These are phyloP conservation scores for Pulveroboletus sp. DNA, from an alignment of 768 basidiomycete species.

Conservation along the genomic window DNA sequence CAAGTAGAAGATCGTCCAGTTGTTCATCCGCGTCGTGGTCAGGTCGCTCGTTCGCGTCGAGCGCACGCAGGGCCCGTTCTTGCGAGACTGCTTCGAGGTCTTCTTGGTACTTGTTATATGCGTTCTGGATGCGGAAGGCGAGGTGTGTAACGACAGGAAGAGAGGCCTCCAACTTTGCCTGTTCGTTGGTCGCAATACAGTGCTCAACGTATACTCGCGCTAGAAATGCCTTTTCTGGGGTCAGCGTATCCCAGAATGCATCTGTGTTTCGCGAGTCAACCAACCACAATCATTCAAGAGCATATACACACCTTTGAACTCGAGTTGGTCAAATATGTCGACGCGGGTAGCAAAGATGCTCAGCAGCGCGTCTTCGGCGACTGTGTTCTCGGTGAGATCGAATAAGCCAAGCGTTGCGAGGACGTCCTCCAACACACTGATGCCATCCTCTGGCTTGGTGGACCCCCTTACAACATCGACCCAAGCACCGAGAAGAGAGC, in stretches of 20 bases:
- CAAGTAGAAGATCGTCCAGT: constrained; percentile 33
- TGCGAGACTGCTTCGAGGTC: constrained; percentile 41
- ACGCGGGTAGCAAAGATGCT: constrained; percentile 66
- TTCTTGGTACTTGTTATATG: constrained; percentile 65
- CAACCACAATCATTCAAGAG: background rate
- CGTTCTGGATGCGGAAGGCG: constrained; percentile 69
- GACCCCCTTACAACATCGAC: constrained; percentile 50
- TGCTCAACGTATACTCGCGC: constrained; percentile 81
- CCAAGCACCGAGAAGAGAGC: constrained; percentile 73
- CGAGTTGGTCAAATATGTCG: constrained; percentile 64
- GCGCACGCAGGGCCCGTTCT: constrained; percentile 24
- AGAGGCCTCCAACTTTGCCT: constrained; percentile 58
- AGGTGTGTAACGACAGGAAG: constrained; percentile 85
- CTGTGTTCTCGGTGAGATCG: constrained; percentile 53
- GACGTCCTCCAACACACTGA: constrained; percentile 36
- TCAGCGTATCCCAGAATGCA: constrained; percentile 65
- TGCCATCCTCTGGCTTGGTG: constrained; percentile 36
- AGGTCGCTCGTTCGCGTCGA: constrained; percentile 36
- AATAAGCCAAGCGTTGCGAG: constrained; percentile 55
- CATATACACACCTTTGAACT: constrained; percentile 61
- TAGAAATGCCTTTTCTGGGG: constrained; percentile 76
- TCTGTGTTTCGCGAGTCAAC: constrained; percentile 34
- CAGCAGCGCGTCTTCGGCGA: constrained; percentile 72
- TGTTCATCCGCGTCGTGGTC: constrained; percentile 46
- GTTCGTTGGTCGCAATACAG: constrained; percentile 61